Evolutionary conservation across 2,329 filamentous ascomycete species (phyloP), one percentile per base, ranked within the genome.

Genomic region (Ophiostoma ulmi): DNA sequence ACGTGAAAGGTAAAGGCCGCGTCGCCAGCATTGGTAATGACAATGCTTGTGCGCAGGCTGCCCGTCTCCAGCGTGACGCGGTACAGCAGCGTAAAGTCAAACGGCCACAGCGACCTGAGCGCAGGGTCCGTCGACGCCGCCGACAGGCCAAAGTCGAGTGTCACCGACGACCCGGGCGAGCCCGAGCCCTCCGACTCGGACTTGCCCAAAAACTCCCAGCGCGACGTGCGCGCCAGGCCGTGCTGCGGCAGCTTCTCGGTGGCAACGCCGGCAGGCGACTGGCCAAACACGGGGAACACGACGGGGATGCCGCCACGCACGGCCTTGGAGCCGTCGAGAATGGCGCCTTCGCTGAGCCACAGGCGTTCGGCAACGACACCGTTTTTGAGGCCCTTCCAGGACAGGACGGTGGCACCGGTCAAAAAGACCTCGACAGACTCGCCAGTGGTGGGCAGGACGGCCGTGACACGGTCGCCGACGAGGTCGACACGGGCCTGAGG

Each of bases 281-380:
- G 91, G 39, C 95, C 95, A 78, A 99, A 99, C 84, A 97, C 94
- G 10, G 94, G 94, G 78, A 97, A 98, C 48, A 97, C 93, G 69
- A 98, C 82, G 5, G 94, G 94, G 75, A 98, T 92, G 17, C 94
- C 94, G 71, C 95, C 95, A 74, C 95, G 87, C 69, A 98, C 94
- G 35, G 94, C 86, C 83, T 97, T 97, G 75, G 86, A 90, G 69
- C 95, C 94, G 78, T 98, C 94, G 71, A 97, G 83, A 76, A 87
- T 88, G 64, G 94, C 91, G 71, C 85, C 88, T 73, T 93, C 88
- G 80, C 91, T 95, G 75, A 97, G 78, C 86, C 93, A 97, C 70
- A 97, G 85, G 81, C 93, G 93, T 83, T 97, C 94, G 14, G 63
- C 69, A 67, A 91, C 91, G 4, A 26, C n/a, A 13, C 63, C 69